Conservation (phyloP, 768 basidiomycete genomes). For the Auricularia sp. region DNA sequence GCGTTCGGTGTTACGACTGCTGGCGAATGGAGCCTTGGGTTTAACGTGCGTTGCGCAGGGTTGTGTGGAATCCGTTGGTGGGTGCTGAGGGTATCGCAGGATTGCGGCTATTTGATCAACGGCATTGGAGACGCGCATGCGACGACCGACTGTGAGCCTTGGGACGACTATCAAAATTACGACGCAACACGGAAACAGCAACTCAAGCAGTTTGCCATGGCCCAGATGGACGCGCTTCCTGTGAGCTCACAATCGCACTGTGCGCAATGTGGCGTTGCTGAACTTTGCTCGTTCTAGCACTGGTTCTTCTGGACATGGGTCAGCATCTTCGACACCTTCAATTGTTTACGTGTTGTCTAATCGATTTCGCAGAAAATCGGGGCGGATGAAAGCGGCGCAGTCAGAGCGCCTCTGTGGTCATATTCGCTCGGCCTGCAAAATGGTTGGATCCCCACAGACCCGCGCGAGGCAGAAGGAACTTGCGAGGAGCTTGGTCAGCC, state of each 20-base stretch:
- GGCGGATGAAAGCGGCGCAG: slow-evolving; percentile 43
- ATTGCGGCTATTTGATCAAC: slow-evolving; percentile 71
- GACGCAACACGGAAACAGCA: slow-evolving; percentile 46
- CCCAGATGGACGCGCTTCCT: slow-evolving; percentile 78
- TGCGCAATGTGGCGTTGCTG: not conserved
- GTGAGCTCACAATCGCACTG: no score
- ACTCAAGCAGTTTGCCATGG: slow-evolving; percentile 62
- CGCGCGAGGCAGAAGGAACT: slow-evolving; percentile 49
- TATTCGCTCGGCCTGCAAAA: slow-evolving; percentile 59
- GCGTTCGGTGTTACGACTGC: slow-evolving; percentile 62
- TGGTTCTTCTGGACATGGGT: slow-evolving; percentile 98
- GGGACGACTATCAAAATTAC: slow-evolving; percentile 71
- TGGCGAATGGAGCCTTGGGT: slow-evolving; percentile 67
- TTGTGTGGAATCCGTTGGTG: not conserved
- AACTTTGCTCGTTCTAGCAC: slow-evolving; percentile 39
- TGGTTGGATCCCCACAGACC: slow-evolving; percentile 74
- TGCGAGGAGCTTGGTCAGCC: slow-evolving; percentile 30
- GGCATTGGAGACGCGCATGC: slow-evolving; percentile 63
- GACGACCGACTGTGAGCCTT: slow-evolving; percentile 76
- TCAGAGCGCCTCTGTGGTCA: slow-evolving; percentile 59
- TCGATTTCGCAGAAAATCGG: slow-evolving; percentile 46
- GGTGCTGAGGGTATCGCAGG: slow-evolving; percentile 16
- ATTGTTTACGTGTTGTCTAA: slow-evolving; percentile 10
- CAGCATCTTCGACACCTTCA: not conserved
- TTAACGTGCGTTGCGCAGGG: slow-evolving; percentile 35